Base-by-base conservation (phyloP, 306 rosid genomes). In the Lupinus albus region DNA sequence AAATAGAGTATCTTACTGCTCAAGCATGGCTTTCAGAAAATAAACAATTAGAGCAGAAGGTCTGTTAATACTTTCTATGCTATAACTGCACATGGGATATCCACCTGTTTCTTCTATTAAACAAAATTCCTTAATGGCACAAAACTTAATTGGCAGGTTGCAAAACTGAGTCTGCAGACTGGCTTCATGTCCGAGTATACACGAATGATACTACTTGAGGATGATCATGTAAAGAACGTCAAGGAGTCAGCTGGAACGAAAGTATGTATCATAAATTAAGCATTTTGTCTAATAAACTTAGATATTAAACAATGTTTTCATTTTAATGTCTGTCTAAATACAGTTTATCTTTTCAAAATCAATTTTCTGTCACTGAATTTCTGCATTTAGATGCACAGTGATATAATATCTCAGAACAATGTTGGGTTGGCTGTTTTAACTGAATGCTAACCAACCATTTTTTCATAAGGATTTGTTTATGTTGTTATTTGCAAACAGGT, bases 11-110 rank as follows among this genome's bases (percentile, higher is more conserved):
- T 68, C 82, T 88, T 36, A 90, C 99, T 18, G 81, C 95, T 85
- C 80, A 76, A 67, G 97, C 99, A 54, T 90, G 99, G 96, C 46
- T 79, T 57, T 84, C 86, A 59, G 81, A 85, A 71, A 54, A 87
- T 74, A 87, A 82, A 68, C 81, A 85, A 74, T 68, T 81, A 44
- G 81, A 82, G 74, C 82, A 84, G 17, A 87, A 82, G 92, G 96
- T 91, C 73, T 70, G 78, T 76, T 39, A 55, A 60, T 72, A 59
- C 41, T 52, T 41, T 39, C 25, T 38, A 12, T 46, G 36, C 59
- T 61, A 11, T 12, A 44, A 32, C 13, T 15, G 7, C 39, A 17
- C 28, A 14, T 21, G n/a, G 50, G 30, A 25, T 25, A 25, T 66
- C 46, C 30, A 49, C 56, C 32, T 25, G 54, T 28, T 57, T 69